Evolutionary conservation across 1,284 basidiomycete species (phyloP).

Genomic region (Trametes polyzona): DNA sequence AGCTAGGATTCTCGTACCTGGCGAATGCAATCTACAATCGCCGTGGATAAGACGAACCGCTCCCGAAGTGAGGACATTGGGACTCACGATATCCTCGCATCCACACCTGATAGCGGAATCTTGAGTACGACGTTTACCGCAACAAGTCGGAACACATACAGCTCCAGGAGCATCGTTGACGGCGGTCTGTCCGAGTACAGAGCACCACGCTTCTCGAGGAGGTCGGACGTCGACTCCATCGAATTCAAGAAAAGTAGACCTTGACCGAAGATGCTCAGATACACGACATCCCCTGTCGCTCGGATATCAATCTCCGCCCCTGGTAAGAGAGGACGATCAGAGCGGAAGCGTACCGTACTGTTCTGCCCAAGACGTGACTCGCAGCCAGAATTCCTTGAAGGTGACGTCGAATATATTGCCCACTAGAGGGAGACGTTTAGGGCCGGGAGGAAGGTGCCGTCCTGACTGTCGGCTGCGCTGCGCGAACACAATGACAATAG

Average conservation of each 20-base stretch:
- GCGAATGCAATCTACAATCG: conserved; percentile 63
- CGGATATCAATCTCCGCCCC: too few relatives aligned
- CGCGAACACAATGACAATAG: too few relatives aligned
- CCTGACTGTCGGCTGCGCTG: too few relatives aligned
- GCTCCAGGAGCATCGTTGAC: conserved; percentile 62
- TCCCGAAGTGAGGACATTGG: too few relatives aligned
- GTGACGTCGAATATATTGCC: conserved; percentile 1
- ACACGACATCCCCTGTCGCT: conserved; percentile 29
- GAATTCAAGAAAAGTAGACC: conserved; percentile 29
- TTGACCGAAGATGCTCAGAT: not conserved
- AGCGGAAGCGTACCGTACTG: not conserved
- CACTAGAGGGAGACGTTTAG: not conserved
- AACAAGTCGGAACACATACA: conserved; percentile 37
- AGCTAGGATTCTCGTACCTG: conserved; percentile 53
- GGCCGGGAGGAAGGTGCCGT: conserved; percentile 4
- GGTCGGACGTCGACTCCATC: conserved; percentile 57
- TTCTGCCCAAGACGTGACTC: not conserved
- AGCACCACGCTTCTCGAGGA: conserved; percentile 66
- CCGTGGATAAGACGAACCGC: not conserved
- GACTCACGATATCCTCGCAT: not conserved
- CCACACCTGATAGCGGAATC: not conserved
- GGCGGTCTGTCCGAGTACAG: conserved; percentile 72
- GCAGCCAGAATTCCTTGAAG: not conserved
- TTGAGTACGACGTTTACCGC: too few relatives aligned
- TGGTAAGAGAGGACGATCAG: not conserved